phyloP scores from a whole-genome alignment of 2,329 filamentous ascomycete species.

The Botrytis fabae region DNA sequence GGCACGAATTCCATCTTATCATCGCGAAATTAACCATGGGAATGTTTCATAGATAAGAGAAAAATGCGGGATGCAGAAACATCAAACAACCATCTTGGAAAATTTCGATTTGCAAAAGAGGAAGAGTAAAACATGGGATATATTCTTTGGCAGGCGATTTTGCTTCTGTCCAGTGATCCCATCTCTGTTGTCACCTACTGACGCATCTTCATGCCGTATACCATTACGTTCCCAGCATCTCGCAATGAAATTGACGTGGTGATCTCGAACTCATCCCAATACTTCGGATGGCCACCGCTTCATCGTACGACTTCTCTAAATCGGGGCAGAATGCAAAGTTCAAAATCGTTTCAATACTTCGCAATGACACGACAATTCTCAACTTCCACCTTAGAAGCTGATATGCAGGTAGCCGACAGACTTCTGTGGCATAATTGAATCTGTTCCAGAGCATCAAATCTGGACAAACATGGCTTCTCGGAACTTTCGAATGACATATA shows the following conservation, averaged over 20 bases:
- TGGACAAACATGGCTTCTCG: background rate
- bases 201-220: background rate
- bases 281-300: constrained; percentile 3
- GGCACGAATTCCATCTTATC: background rate
- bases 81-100: background rate
- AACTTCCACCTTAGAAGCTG: no score
- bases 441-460: background rate
- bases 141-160: background rate
- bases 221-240: background rate
- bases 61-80: background rate
- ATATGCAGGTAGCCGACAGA: background rate
- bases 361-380: background rate
- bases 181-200: background rate
- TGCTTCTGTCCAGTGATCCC: no score
- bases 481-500: background rate
- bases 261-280: background rate
- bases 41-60: background rate
- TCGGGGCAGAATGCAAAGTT: background rate
- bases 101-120: background rate
- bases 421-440: background rate
- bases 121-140: background rate
- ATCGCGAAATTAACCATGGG: background rate
- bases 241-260: background rate
- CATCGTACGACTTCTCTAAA: background rate
- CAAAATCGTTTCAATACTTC: background rate